phyloP scores from a whole-genome alignment of 192 early-diverging fungal genomes.

The Linnemannia hyalina region DNA sequence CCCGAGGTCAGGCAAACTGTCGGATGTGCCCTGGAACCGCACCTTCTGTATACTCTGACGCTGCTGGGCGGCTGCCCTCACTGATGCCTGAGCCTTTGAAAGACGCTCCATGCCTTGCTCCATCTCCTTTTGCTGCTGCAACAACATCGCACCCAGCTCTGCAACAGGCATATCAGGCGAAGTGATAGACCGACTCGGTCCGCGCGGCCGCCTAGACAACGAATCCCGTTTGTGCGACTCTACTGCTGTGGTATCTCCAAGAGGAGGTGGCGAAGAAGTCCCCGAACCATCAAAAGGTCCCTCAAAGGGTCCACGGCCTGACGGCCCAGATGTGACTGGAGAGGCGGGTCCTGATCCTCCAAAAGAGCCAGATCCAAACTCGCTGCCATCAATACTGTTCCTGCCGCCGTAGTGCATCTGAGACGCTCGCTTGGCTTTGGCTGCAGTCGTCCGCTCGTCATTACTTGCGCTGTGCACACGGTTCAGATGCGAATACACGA shows the following conservation, averaged over 20 bases:
- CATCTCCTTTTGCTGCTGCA: constrained; percentile 53
- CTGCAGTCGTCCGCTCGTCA: constrained; percentile 28
- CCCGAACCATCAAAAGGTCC: neutral
- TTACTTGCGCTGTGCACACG: constrained; percentile 47
- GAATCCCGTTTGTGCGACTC: constrained; percentile 20
- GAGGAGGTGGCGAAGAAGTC: constrained; percentile 11
- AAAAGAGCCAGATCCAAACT: constrained; percentile 34
- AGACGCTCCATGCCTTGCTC: constrained; percentile 48
- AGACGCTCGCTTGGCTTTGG: constrained; percentile 25
- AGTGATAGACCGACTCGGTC: constrained; percentile 46
- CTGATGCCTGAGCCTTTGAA: constrained; percentile 41
- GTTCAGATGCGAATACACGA: constrained; percentile 52
- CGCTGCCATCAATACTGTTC: constrained; percentile 54
- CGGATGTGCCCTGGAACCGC: constrained; percentile 24
- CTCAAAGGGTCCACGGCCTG: neutral
- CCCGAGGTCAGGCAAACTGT: neutral
- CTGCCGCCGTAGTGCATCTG: constrained; percentile 33
- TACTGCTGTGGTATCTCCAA: constrained; percentile 33
- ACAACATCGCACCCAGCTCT: constrained; percentile 45
- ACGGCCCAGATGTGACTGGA: neutral
- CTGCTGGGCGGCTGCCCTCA: constrained; percentile 27
- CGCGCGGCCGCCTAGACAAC: constrained; percentile 35
- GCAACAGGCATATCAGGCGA: constrained; percentile 50
- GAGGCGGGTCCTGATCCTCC: neutral
- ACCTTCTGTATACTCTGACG: constrained; percentile 31